Base-by-base conservation (phyloP, 108 stramenopile species). In the Fragilaria crotonensis region DNA sequence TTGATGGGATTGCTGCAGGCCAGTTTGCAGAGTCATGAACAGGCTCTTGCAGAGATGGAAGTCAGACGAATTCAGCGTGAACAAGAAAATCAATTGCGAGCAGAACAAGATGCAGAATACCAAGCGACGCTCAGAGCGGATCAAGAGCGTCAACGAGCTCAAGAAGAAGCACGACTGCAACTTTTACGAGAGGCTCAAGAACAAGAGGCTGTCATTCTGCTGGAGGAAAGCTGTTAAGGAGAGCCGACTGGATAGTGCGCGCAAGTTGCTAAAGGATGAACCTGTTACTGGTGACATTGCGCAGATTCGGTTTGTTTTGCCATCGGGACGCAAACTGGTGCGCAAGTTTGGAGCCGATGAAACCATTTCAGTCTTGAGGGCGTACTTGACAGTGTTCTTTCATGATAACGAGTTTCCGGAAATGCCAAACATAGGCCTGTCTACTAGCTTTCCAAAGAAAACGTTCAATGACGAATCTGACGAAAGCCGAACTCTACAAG, bases 91-190 rank as follows among this genome's bases (percentile, higher is more conserved):
- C 71, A 74, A 36, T 61, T 92, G 27, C 77, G 90, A 1, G 61
- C 75, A 52, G 85, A 88, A 48, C 90, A 92, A 60, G 84, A 92
- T 72, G 66, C 70, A 27, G 90, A 92, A 60, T 92, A 84, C 54
- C 84, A 79, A 71, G 80, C 83, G 64, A 66, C 90, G 0, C 64
- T 92, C 45, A 52, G 54, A 54, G 80, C 81, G 19, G 90, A 92
- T 71, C 86, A 83, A 54, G 83, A 80, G 54, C 71, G 76, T 41
- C 70, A 77, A 41, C 67, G 76, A 44, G 45, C 59, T 55, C 68
- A 67, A 32, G 75, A 72, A 47, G 72, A 75, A 59, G 51, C 26
- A 32, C 48, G 57, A 52, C 21, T 29, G 51, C 25, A 30, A 32
- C 4, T 19, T 56, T 28, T 27, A 57, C 25, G 61, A 52, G 32